Base-by-base conservation (phyloP, 306 rosid genomes). In the Macrotyloma uniflorum region DNA sequence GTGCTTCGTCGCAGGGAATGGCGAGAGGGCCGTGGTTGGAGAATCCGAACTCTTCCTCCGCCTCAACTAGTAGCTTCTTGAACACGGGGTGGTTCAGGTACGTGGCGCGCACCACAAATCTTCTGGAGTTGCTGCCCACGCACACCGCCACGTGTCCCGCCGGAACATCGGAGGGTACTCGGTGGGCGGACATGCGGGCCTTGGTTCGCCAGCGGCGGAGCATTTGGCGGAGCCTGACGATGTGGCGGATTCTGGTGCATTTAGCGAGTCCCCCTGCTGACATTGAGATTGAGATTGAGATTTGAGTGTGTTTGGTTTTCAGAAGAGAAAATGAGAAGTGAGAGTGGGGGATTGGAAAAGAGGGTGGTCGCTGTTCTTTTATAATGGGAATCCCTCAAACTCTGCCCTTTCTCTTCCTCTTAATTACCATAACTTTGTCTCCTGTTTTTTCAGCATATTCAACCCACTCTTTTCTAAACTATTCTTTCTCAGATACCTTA, bases 111-210 rank as follows among this genome's bases (percentile, higher is more conserved):
- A 95, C 92, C 36, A 95, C 89, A 14, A 85, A 90, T 55, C 99
- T 80, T 69, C 82, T 87, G 70, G 77, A 79, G 55, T 79, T 83
- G 28, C 53, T 54, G 11, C 99, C 99, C 22, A 93, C 98, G 66
- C 96, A 78, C 8, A 95, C 92, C 1, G 99, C 99, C 70, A 95
- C 89, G 91, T 93, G 94, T 74, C 99, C 99, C 0, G 93, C 83
- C 0, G 99, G 99, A 0, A 95, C 98, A 74, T 93, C 98, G 3
- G 91, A 81, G 19, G 98, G 98, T 9, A 76, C 79, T 15, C 86
- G 85, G 32, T 24, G 85, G 26, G 90, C 88, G 2, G 94, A 87
- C 79, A 68, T 79, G 63, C 90, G 82, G 16, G 94, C 96, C 86
- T 93, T 90, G 88, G 64, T 86, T 42, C 98, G 92, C 98, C 98